Conservation (phyloP, 352 stramenopile species). For the Pythium myriotylum region DNA sequence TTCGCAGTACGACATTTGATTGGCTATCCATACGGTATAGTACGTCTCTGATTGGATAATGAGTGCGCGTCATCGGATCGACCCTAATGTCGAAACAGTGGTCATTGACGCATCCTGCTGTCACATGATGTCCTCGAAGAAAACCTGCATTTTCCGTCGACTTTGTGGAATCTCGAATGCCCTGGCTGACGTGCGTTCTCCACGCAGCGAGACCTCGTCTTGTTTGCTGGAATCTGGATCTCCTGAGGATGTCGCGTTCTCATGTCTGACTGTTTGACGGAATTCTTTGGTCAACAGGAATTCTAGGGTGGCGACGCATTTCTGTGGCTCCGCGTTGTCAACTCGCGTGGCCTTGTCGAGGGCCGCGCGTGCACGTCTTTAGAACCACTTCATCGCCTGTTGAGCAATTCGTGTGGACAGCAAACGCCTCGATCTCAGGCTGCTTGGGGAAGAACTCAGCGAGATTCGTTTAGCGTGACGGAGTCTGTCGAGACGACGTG, state of each 20-base stretch:
- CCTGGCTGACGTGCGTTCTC: no score
- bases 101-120: neutral
- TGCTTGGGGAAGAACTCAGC: conserved; percentile 11
- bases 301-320: neutral
- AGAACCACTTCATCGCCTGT: neutral
- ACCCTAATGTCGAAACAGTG: neutral
- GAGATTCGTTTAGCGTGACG: conserved; percentile 1
- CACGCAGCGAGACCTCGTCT: no score
- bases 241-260: no score
- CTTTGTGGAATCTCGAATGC: neutral
- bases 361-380: conserved; percentile 5
- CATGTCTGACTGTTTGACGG: no score
- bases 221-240: no score
- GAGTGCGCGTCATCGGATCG: conserved; percentile 12
- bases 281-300: no score
- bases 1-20: neutral
- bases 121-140: conserved; percentile 1
- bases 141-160: neutral
- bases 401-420: conserved; percentile 2
- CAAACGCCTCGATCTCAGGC: conserved; percentile 8
- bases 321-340: neutral
- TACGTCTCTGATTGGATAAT: conserved; percentile 10
- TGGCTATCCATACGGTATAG: conserved; percentile 2
- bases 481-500: conserved; percentile 5
- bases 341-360: no score